A percentile compares a stretch with the other conserved stretches of the same genome.
Evolutionary conservation across 179 eudicot genomes (phyloP).

Genomic region (Beta lomatogona): DNA sequence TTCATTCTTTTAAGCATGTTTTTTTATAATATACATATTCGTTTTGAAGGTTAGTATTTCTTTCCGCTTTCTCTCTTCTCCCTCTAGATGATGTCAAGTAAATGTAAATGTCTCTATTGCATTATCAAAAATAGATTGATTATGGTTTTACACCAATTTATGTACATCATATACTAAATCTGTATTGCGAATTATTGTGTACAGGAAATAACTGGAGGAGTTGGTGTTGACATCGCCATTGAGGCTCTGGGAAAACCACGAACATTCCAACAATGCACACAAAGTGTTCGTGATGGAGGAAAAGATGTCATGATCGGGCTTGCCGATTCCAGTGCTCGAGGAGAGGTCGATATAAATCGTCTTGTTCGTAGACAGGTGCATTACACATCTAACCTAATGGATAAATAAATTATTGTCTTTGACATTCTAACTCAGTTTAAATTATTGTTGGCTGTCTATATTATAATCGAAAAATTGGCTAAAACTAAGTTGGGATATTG

Average conservation of each 20-base stretch:
- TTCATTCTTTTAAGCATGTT: background rate
- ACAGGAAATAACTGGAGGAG: slow-evolving; percentile 94
- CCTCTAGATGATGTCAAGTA: background rate
- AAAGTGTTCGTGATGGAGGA: slow-evolving; percentile 96
- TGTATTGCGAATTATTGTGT: background rate
- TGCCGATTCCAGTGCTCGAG: slow-evolving; percentile 67
- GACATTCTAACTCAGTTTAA: background rate
- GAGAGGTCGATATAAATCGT: slow-evolving; percentile 96
- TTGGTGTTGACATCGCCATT: slow-evolving; percentile 88
- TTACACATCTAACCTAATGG: slow-evolving; percentile 8
- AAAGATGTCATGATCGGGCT: slow-evolving; percentile 99
- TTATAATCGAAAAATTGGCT: background rate
- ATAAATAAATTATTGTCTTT: background rate
- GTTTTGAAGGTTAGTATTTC: background rate
- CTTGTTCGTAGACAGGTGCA: slow-evolving; percentile 96
- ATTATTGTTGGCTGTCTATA: background rate
- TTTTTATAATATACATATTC: background rate
- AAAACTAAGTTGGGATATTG: background rate
- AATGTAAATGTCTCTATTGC: background rate
- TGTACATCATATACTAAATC: slow-evolving; percentile 4
- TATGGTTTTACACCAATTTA: slow-evolving; percentile 1
- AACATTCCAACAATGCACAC: slow-evolving; percentile 93
- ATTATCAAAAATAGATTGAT: background rate
- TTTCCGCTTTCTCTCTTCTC: background rate
- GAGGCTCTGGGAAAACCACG: slow-evolving; percentile 90